Evolutionary conservation across 192 early-diverging fungal species (phyloP), one percentile per base, ranked within the genome.

Genomic region (Backusella luteola): DNA sequence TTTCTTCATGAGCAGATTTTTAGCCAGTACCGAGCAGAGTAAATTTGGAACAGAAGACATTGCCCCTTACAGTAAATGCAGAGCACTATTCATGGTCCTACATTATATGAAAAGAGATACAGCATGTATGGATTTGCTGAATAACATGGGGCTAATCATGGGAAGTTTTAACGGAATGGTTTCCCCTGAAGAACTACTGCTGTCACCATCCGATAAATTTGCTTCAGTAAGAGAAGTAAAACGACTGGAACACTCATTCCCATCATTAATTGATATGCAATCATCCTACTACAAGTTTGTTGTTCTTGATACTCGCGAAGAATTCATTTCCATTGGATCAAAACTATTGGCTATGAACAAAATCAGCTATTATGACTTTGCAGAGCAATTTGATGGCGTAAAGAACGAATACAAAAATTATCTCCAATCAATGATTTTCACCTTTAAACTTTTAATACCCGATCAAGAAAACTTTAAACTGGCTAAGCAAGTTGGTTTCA

Each of bases 381-480:
- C 56, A 63, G 56, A 63, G n/a, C 56, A 63, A 29, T 63, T 63
- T 29, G 56, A 63, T 29, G 56, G 21, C 9, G 23, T 63, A 63
- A 63, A 63, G 26, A 63, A 63, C 23, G 56, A 63, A 63, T 63
- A 63, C 23, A 29, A 63, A 29, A 63, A 26, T 9, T 63, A 63
- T 63, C 26, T 63, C 1, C 23, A 63, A 14, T 29, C 56, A 26
- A 63, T 63, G 56, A 29, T 63, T 63, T 63, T 14, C 11, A 63
- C 23, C 26, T 63, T 63, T 29, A 23, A 63, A 63, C 56, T 63
- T 63, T 29, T 63, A 63, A 63, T 63, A 23, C 56, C 56, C 23
- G 56, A 63, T 29, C 56, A 63, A 63, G 56, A 63, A 63, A 63
- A 63, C 56, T 29, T 63, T 26, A 63, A 63, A 29, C 29, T 63